Evolutionary conservation across 345 rosid genomes (phyloP).

Genomic region (Sonneratia alba): DNA sequence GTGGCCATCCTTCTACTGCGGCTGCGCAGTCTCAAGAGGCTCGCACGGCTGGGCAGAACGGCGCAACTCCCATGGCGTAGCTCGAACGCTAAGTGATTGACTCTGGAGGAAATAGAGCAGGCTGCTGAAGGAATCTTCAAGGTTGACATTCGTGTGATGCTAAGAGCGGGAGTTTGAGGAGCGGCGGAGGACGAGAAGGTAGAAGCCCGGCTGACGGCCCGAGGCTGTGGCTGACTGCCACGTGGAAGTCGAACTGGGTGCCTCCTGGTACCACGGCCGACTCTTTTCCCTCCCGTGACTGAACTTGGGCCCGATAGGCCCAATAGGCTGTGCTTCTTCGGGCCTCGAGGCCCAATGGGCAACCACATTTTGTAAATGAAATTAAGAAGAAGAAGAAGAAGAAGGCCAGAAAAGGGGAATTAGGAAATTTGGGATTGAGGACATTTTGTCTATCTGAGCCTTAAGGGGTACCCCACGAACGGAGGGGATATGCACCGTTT

Average conservation of each 20-base stretch:
- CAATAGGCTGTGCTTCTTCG: background rate
- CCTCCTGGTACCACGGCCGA: background rate
- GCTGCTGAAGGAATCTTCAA: slow-evolving; percentile 38
- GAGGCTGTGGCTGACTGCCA: background rate
- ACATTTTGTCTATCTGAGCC: too few relatives aligned
- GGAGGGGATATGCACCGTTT: background rate
- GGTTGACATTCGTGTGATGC: slow-evolving; percentile 34
- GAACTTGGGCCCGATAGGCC: background rate
- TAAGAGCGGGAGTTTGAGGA: too few relatives aligned
- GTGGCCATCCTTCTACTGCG: slow-evolving; percentile 16
- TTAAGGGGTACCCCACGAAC: too few relatives aligned
- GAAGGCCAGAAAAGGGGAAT: background rate
- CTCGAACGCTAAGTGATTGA: slow-evolving; percentile 26
- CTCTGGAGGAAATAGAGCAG: slow-evolving; percentile 33
- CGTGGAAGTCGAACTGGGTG: background rate
- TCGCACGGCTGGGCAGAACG: slow-evolving; percentile 1
- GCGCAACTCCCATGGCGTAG: slow-evolving; percentile 17
- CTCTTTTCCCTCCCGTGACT: too few relatives aligned
- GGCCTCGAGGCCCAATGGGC: background rate
- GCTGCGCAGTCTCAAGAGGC: slow-evolving; percentile 13
- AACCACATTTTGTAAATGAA: background rate
- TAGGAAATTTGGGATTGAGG: too few relatives aligned
- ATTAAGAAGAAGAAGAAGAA: background rate
- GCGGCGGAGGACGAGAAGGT: background rate
- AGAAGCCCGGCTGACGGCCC: background rate